Evolutionary conservation across 345 rosid genomes (phyloP).

Genomic region (Gossypium bickii): DNA sequence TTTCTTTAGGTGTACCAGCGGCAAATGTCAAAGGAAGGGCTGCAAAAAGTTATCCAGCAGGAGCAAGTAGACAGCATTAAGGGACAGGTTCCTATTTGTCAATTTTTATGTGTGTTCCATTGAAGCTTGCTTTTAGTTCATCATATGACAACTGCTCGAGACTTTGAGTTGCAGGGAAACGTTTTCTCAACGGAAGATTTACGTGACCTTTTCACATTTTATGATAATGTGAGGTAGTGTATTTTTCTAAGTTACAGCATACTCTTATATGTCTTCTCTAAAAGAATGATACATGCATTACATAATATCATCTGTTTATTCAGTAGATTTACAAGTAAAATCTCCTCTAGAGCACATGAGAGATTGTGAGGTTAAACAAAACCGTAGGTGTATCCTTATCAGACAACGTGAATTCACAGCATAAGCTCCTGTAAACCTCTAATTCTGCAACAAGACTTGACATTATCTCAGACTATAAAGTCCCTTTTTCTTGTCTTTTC

Average conservation of each 20-base stretch:
- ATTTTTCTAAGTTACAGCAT: constrained; percentile 8
- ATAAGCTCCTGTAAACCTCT: background rate
- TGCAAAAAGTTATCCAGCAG: constrained; percentile 86
- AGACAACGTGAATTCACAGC: background rate
- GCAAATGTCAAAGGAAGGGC: constrained; percentile 99
- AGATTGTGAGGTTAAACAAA: background rate
- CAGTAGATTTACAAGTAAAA: background rate
- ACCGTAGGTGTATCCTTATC: background rate
- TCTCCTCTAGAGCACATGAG: background rate
- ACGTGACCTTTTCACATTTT: constrained; percentile 80
- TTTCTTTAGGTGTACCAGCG: constrained; percentile 86
- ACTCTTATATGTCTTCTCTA: background rate
- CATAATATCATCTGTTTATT: background rate
- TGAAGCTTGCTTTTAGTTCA: constrained; percentile 10
- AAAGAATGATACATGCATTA: background rate
- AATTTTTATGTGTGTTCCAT: constrained; percentile 5
- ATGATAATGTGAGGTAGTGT: constrained; percentile 61
- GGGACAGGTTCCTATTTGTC: constrained; percentile 45
- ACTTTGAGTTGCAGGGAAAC: constrained; percentile 55
- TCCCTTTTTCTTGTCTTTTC: background rate
- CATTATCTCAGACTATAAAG: background rate
- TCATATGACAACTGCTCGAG: background rate
- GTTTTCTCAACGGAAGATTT: constrained; percentile 79
- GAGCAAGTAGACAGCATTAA: constrained; percentile 46
- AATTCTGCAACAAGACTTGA: constrained; percentile 1